Evolutionary conservation across 164 flowering plant species (phyloP), one percentile per base, ranked within the genome.

Genomic region (Liquidambar formosana): DNA sequence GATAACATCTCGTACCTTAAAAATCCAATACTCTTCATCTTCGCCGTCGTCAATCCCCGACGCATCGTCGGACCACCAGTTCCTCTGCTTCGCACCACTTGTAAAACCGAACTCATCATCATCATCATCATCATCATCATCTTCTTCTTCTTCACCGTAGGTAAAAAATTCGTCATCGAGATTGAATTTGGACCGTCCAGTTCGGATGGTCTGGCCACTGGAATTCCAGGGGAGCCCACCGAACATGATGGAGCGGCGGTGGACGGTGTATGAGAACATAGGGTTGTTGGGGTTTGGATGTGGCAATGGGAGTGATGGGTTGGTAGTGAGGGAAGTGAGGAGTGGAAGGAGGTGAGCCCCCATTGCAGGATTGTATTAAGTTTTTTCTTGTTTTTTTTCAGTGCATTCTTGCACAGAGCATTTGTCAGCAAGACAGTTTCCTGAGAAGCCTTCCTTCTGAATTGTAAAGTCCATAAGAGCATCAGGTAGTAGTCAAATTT

Each of bases 1-100:
- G 2, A n/a, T 33, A 2, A 33, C 6, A 33, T 33, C 6, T 6
- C 41, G 41, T 65, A 81, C 84, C 84, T 76, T 74, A 23, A 81
- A 74, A 33, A 66, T 51, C 84, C 81, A 78, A 56, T 53, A 69
- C 63, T 61, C 68, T 45, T 64, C 43, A 16, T 72, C 75, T 5
- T 58, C 71, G 0, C 69, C 80, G 8, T 56, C 73, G 19, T 68
- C 75, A 1, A 47, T 41, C 8, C 28, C 67, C 23, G 61, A 70
- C 13, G 57, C 69, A n/a, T 60, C 45, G 18, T 70, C 75, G n/a
- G 75, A 76, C 82, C 79, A 76, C 82, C 82, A 79, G 10, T 18
- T 15, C 66, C 73, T 73, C 70, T 67, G 64, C 71, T 76, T 76
- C 64, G 27, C 28, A 5, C 64, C 6, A 23, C 63, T 13, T 10